phyloP scores from a whole-genome alignment of 768 basidiomycete genomes.

The Amylocystis lapponica region DNA sequence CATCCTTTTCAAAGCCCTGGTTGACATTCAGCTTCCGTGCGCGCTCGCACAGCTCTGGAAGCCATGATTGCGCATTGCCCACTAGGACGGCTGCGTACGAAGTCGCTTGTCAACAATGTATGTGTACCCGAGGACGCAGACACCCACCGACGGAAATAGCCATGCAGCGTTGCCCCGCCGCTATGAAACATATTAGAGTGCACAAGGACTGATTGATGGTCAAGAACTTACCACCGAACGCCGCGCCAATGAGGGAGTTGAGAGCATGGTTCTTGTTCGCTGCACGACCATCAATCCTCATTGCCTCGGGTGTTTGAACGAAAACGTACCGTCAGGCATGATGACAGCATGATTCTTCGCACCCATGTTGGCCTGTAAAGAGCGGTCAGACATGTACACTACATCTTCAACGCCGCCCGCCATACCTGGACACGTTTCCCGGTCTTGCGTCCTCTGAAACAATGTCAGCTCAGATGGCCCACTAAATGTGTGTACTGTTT shows the following conservation, averaged over 20 bases:
- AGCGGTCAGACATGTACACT: neutral
- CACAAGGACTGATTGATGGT: constrained; percentile 3
- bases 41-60: constrained; percentile 81
- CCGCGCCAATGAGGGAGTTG: constrained; percentile 90
- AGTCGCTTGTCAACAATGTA: neutral
- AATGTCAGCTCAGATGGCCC: constrained; percentile 4
- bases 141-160: constrained; percentile 81
- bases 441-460: constrained; percentile 66
- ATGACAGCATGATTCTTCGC: constrained; percentile 94
- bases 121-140: neutral
- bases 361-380: constrained; percentile 69
- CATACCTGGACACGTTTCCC: constrained; percentile 84
- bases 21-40: constrained; percentile 75
- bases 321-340: constrained; percentile 80
- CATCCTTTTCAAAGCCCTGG: constrained; percentile 83
- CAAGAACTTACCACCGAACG: constrained; percentile 64
- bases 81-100: constrained; percentile 64
- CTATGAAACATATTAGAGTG: constrained; percentile 35
- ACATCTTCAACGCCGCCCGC: constrained; percentile 12
- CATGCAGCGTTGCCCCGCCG: constrained; percentile 98
- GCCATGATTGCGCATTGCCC: constrained; percentile 73
- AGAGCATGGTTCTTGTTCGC: constrained; percentile 90
- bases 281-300: constrained; percentile 25
- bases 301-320: neutral
- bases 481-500: constrained; percentile 1